Conservation (phyloP, 495 filamentous ascomycete genomes). For the Penicillium bialowiezense region DNA sequence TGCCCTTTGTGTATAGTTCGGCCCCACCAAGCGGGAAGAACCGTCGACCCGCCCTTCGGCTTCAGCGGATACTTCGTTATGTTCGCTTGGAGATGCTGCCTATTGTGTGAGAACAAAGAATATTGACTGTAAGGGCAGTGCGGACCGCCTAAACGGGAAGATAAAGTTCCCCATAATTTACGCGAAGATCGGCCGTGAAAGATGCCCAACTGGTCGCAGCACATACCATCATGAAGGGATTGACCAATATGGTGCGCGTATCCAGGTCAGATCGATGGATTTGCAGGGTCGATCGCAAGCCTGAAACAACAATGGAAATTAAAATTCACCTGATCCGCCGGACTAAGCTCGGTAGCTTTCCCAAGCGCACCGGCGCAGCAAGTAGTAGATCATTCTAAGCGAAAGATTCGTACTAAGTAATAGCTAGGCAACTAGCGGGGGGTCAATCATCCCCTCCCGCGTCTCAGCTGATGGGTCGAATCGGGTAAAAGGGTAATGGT, state of each 20-base stretch:
- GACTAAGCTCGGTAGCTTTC: neutral
- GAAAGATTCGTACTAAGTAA: slow-evolving; percentile 5
- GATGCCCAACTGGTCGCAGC: neutral
- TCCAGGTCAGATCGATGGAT: slow-evolving; percentile 2
- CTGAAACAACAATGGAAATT: neutral
- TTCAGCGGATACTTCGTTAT: neutral
- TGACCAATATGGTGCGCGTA: neutral
- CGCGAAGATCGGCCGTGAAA: slow-evolving; percentile 1
- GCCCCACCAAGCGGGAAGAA: slow-evolving; percentile 6
- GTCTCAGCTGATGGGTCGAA: slow-evolving; percentile 20
- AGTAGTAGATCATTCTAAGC: neutral
- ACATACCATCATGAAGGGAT: slow-evolving; percentile 1
- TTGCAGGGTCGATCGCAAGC: slow-evolving; percentile 4
- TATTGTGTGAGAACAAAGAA: neutral
- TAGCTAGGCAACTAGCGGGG: slow-evolving; percentile 20
- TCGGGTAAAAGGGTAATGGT: slow-evolving; percentile 4
- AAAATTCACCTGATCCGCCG: neutral
- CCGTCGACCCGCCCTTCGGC: slow-evolving; percentile 3
- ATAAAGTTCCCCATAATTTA: slow-evolving; percentile 1
- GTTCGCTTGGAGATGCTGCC: neutral
- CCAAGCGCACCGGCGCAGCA: neutral
- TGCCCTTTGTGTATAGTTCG: slow-evolving; percentile 2
- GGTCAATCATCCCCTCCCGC: slow-evolving; percentile 16
- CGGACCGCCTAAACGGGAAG: neutral
- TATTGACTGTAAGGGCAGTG: neutral